A percentile compares a stretch with the other conserved stretches of the same genome.
phyloP scores from a whole-genome alignment of 495 filamentous ascomycete genomes.

The Cetradonia linearis region DNA sequence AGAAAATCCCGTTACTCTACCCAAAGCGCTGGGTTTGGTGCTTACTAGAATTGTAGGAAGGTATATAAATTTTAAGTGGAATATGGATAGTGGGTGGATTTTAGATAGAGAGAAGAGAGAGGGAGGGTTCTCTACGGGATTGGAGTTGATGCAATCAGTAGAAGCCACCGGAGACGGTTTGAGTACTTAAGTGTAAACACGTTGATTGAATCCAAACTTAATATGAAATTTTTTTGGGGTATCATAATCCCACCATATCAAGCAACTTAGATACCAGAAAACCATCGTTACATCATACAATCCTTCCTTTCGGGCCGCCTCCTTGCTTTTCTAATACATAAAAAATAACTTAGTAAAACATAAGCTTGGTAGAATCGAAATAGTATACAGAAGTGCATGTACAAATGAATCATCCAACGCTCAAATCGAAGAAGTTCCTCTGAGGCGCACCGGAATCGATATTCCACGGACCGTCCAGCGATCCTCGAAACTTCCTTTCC shows the following conservation, averaged over 20 bases:
- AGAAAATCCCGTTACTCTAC: too few relatives aligned
- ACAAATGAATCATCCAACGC: slow-evolving; percentile 6
- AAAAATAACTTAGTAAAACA: background rate
- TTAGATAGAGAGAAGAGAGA: background rate
- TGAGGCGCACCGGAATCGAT: slow-evolving; percentile 9
- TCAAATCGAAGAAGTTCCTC: slow-evolving; percentile 16
- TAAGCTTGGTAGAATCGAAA: background rate
- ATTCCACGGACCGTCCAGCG: slow-evolving; percentile 23
- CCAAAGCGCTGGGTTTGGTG: too few relatives aligned
- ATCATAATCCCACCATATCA: slow-evolving; percentile 3
- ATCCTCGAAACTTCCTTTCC: slow-evolving; percentile 16
- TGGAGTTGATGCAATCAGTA: too few relatives aligned
- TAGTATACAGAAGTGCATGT: background rate
- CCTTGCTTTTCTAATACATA: too few relatives aligned
- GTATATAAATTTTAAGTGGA: too few relatives aligned
- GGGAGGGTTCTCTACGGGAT: background rate
- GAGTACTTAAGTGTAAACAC: too few relatives aligned
- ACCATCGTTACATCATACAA: slow-evolving; percentile 1
- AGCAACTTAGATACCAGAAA: background rate
- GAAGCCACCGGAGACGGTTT: too few relatives aligned
- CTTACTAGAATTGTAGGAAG: too few relatives aligned
- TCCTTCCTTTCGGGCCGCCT: background rate
- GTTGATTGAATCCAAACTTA: too few relatives aligned
- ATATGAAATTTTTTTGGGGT: background rate
- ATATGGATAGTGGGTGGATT: too few relatives aligned